phyloP scores from a whole-genome alignment of 306 rosid species.

The Sesbania bispinosa region DNA sequence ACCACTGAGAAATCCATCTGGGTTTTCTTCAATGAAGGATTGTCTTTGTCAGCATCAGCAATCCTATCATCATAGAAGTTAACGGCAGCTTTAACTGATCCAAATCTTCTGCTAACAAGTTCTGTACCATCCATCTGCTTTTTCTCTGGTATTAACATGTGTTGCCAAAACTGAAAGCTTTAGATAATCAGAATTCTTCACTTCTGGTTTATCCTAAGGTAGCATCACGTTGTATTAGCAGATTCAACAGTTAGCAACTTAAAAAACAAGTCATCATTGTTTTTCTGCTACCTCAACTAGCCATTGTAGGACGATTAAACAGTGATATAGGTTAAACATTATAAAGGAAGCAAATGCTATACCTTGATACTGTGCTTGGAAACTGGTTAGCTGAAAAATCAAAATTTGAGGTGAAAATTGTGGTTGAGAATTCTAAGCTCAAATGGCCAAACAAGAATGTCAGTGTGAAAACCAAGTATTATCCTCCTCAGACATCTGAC shows the following conservation, averaged over 20 bases:
- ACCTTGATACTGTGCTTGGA: slow-evolving; percentile 30
- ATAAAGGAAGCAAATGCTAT: not conserved
- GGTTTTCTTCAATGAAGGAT: slow-evolving; percentile 40
- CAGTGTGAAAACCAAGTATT: slow-evolving; percentile 17
- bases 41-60: slow-evolving; percentile 23
- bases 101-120: slow-evolving; percentile 42
- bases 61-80: slow-evolving; percentile 50
- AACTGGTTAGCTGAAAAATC: not conserved
- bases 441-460: slow-evolving; percentile 24
- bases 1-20: slow-evolving; percentile 52
- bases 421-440: slow-evolving; percentile 21
- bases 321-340: not conserved
- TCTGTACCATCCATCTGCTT: slow-evolving; percentile 51
- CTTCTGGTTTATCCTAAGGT: slow-evolving; percentile 11
- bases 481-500: slow-evolving; percentile 36
- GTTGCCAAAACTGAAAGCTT: not conserved
- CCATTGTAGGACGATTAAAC: not conserved
- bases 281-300: too few relatives aligned
- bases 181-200: too few relatives aligned
- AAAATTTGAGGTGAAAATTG: slow-evolving; percentile 11
- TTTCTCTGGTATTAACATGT: not conserved
- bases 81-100: slow-evolving; percentile 54
- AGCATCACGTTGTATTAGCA: not conserved
- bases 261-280: too few relatives aligned
- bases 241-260: not conserved